Evolutionary conservation across 2,329 filamentous ascomycete genomes (phyloP).

Genomic region (Cephalotrichum gorgonifer): DNA sequence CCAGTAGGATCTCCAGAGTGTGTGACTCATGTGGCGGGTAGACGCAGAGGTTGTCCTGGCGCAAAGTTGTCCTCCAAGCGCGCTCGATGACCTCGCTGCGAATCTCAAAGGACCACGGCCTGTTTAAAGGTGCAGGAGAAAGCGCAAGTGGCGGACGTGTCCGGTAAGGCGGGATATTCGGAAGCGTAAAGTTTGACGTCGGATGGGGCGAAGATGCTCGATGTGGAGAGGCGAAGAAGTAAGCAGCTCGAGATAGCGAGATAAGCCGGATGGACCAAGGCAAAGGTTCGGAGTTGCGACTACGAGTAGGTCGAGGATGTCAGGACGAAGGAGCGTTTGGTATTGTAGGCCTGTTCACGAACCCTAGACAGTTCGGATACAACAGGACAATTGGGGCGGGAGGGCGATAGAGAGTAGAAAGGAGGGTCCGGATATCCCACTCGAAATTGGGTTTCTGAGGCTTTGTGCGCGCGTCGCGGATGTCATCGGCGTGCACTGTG

Average conservation of each 20-base stretch:
- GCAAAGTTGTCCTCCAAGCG: conserved; percentile 25
- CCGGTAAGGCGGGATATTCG: not conserved
- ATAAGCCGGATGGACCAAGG: not conserved
- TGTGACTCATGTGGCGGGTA: conserved; percentile 72
- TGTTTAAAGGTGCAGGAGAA: conserved; percentile 66
- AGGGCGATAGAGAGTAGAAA: not conserved
- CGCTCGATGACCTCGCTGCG: conserved; percentile 75
- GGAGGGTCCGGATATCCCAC: too few relatives aligned
- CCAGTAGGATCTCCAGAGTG: conserved; percentile 93
- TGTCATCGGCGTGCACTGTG: not conserved
- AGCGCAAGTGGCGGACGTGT: not conserved
- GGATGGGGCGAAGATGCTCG: not conserved
- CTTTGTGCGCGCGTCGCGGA: not conserved
- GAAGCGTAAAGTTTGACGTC: not conserved
- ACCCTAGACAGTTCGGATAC: not conserved
- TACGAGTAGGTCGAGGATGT: not conserved
- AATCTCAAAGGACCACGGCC: conserved; percentile 73
- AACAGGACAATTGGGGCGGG: not conserved
- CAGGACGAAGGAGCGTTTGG: not conserved
- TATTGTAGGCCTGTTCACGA: not conserved
- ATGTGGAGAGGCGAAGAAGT: not conserved
- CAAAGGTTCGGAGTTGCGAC: not conserved
- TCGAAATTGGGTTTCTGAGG: not conserved
- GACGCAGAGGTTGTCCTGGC: conserved; percentile 11
- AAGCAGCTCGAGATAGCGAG: not conserved